Conservation (phyloP, 371 early-diverging fungal genomes). For the Gilbertella persicaria region DNA sequence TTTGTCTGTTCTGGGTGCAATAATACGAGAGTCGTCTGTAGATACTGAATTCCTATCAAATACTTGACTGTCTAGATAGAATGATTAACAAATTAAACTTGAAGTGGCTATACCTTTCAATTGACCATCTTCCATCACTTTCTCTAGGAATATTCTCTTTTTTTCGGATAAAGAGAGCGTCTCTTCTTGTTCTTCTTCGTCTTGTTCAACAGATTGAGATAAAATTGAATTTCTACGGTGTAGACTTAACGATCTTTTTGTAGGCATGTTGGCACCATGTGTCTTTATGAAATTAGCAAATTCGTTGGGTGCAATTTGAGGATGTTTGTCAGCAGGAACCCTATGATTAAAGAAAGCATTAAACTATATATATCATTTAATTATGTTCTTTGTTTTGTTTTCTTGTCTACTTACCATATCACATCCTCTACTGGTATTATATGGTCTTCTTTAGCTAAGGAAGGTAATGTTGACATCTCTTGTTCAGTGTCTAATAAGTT, state of each 20-base stretch:
- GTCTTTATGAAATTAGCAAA: constrained; percentile 36
- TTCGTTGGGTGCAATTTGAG: constrained; percentile 41
- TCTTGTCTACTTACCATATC: neutral
- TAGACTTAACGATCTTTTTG: constrained; percentile 15
- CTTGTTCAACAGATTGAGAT: constrained; percentile 27
- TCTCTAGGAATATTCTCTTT: constrained; percentile 4
- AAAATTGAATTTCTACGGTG: constrained; percentile 27
- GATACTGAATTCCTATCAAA: constrained; percentile 27
- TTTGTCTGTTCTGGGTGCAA: constrained; percentile 19
- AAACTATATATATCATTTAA: neutral
- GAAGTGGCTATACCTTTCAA: neutral
- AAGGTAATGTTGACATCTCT: neutral
- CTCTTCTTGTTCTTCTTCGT: constrained; percentile 9
- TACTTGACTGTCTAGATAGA: constrained; percentile 1
- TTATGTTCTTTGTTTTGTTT: neutral
- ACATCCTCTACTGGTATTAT: neutral
- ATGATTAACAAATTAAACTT: neutral
- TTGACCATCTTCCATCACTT: constrained; percentile 8
- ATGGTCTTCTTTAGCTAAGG: neutral
- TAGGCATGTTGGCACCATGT: constrained; percentile 25
- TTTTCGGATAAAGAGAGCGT: constrained; percentile 19
- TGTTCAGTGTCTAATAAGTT: constrained; percentile 22
- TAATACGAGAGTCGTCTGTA: constrained; percentile 20
- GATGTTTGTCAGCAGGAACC: constrained; percentile 39
- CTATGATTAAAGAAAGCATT: constrained; percentile 5